These are phyloP conservation scores for Cymbidium sinense DNA, from an alignment of 106 monocot genomes.

Conservation along the genomic window DNA sequence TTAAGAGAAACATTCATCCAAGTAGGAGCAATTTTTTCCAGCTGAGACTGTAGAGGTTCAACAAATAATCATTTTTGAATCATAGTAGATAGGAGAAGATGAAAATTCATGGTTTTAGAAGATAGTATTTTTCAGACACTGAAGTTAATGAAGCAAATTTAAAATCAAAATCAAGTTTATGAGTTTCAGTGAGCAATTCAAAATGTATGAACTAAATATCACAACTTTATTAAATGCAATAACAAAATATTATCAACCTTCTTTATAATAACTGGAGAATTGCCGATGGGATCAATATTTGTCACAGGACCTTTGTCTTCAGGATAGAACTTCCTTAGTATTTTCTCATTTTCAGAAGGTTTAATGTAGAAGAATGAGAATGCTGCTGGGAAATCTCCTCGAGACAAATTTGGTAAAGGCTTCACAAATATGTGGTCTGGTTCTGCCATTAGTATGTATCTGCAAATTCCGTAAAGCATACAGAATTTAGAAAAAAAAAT, in stretches of 20 bases:
- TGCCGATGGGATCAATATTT: slow-evolving; percentile 79
- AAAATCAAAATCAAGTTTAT: no score
- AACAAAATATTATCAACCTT: slow-evolving; percentile 40
- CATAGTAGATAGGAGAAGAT: no score
- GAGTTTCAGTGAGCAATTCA: no score
- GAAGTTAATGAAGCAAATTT: no score
- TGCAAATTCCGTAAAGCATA: slow-evolving; percentile 23
- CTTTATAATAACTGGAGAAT: slow-evolving; percentile 84
- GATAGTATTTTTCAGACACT: no score
- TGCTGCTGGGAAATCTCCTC: slow-evolving; percentile 43
- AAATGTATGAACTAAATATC: neutral
- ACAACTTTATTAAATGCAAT: neutral
- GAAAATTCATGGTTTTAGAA: no score
- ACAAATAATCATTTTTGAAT: no score
- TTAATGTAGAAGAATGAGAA: slow-evolving; percentile 91
- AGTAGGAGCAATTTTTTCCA: slow-evolving; percentile 92
- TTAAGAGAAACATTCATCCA: slow-evolving; percentile 94
- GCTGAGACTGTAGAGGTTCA: slow-evolving; percentile 39
- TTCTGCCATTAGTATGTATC: slow-evolving; percentile 85
- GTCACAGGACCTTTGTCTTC: slow-evolving; percentile 67
- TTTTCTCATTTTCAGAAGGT: slow-evolving; percentile 57
- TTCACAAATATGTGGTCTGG: slow-evolving; percentile 86
- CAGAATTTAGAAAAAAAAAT: neutral
- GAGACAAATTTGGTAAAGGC: slow-evolving; percentile 72
- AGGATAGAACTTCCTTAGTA: slow-evolving; percentile 76